Evolutionary conservation across 768 basidiomycete genomes (phyloP).

Genomic region (Lactarius hengduanensis): DNA sequence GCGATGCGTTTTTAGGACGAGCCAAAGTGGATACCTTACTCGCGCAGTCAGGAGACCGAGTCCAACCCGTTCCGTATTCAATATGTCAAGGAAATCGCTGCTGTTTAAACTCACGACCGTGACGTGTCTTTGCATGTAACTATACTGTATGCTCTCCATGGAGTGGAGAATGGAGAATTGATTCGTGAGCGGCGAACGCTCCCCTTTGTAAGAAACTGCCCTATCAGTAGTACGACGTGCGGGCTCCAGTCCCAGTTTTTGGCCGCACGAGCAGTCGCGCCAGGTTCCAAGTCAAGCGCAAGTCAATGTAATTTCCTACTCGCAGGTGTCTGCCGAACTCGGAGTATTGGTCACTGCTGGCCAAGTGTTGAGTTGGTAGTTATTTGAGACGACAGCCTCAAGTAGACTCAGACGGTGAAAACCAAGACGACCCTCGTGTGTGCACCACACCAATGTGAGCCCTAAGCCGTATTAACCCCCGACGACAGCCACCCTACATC

Average conservation of each 20-base stretch:
- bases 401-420: too few relatives aligned
- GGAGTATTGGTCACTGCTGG: too few relatives aligned
- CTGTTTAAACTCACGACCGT: neutral
- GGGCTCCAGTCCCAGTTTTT: neutral
- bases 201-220: neutral
- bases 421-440: too few relatives aligned
- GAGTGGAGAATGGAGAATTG: neutral
- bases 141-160: neutral
- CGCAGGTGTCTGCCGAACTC: too few relatives aligned
- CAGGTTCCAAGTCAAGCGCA: too few relatives aligned
- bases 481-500: too few relatives aligned
- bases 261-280: too few relatives aligned
- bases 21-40: slow-evolving; percentile 85
- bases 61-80: slow-evolving; percentile 57
- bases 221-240: neutral
- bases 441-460: too few relatives aligned
- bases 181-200: neutral
- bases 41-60: slow-evolving; percentile 62
- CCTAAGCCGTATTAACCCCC: too few relatives aligned
- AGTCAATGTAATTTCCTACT: too few relatives aligned
- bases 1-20: slow-evolving; percentile 58
- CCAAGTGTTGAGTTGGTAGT: too few relatives aligned
- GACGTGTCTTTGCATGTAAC: neutral
- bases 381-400: too few relatives aligned
- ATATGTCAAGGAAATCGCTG: slow-evolving; percentile 44